Conservation (phyloP, 1,284 basidiomycete genomes). For the Ceratorhiza oryzae-sativae region DNA sequence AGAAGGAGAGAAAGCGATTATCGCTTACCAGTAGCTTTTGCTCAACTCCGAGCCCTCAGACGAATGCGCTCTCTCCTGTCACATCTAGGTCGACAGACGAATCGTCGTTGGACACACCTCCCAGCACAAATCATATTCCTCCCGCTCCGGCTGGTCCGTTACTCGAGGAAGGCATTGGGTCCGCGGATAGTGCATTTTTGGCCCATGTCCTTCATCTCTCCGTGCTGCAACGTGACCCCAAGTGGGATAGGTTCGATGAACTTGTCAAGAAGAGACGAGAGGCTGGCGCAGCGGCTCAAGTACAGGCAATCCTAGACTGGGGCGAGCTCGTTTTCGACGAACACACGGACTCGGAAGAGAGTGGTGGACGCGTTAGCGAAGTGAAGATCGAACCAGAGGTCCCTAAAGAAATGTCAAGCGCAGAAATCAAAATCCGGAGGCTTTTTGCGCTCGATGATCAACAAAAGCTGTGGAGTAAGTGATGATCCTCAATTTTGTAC, state of each 20-base stretch:
- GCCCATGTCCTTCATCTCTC: constrained; percentile 24
- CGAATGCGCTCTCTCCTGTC: not conserved
- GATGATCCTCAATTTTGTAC: not conserved
- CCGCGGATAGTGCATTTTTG: not conserved
- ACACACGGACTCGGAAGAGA: constrained; percentile 13
- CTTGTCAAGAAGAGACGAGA: constrained; percentile 20
- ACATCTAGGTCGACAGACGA: constrained; percentile 5
- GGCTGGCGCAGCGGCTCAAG: constrained; percentile 2
- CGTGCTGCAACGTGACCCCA: constrained; percentile 19
- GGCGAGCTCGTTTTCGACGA: constrained; percentile 55
- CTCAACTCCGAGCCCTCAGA: not conserved
- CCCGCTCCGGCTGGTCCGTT: not conserved
- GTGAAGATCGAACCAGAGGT: constrained; percentile 15
- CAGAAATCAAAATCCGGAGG: constrained; percentile 50
- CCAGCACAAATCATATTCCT: not conserved
- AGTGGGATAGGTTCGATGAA: constrained; percentile 14
- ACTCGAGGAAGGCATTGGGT: not conserved
- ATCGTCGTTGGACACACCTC: not conserved
- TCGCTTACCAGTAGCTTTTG: constrained; percentile 8
- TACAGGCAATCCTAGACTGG: constrained; percentile 53
- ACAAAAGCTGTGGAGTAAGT: constrained; percentile 58
- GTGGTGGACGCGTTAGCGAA: not conserved
- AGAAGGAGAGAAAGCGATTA: constrained; percentile 38
- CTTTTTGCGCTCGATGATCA: constrained; percentile 52
- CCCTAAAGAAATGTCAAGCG: constrained; percentile 15